A percentile compares a stretch with the other conserved stretches of the same genome.
phyloP scores from a whole-genome alignment of 129 eudicot genomes.

The Arctium lappa region DNA sequence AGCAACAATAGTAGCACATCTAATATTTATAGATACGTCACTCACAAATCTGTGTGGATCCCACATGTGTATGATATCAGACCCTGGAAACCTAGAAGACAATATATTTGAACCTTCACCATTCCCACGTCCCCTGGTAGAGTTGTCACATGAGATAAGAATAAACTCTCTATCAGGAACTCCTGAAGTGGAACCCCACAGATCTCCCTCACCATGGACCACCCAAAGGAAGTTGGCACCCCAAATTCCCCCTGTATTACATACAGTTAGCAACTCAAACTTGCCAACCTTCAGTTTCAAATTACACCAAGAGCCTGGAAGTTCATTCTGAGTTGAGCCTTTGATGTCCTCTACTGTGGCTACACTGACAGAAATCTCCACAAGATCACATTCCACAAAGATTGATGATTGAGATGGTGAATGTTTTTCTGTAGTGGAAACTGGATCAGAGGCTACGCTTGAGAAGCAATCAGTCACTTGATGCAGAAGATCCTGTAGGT shows the following conservation, averaged over 20 bases:
- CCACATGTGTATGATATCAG: slow-evolving; percentile 63
- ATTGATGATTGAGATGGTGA: slow-evolving; percentile 51
- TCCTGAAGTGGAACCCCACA: slow-evolving; percentile 66
- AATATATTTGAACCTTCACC: slow-evolving; percentile 87
- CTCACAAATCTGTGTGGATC: slow-evolving; percentile 48
- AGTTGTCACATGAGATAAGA: slow-evolving; percentile 66
- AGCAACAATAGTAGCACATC: slow-evolving; percentile 77
- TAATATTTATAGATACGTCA: slow-evolving; percentile 52
- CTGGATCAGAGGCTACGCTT: slow-evolving; percentile 33
- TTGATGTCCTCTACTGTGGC: slow-evolving; percentile 36
- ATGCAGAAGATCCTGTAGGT: slow-evolving; percentile 35
- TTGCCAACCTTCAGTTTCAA: slow-evolving; percentile 49
- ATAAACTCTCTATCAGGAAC: slow-evolving; percentile 50
- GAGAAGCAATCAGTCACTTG: slow-evolving; percentile 48
- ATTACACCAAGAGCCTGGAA: slow-evolving; percentile 83
- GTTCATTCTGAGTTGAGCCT: slow-evolving; percentile 65
- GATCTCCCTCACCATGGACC: slow-evolving; percentile 65
- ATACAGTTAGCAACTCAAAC: slow-evolving; percentile 64
- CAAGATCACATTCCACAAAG: slow-evolving; percentile 60
- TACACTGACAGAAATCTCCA: slow-evolving; percentile 41
- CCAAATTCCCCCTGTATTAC: slow-evolving; percentile 58
- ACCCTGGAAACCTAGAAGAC: slow-evolving; percentile 70
- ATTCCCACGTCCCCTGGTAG: slow-evolving; percentile 75
- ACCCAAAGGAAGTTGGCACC: slow-evolving; percentile 61
- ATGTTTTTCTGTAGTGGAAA: slow-evolving; percentile 14